A percentile compares a stretch with the other conserved stretches of the same genome.
phyloP scores from a whole-genome alignment of 1,284 basidiomycete species.

The Ganoderma multipileum region DNA sequence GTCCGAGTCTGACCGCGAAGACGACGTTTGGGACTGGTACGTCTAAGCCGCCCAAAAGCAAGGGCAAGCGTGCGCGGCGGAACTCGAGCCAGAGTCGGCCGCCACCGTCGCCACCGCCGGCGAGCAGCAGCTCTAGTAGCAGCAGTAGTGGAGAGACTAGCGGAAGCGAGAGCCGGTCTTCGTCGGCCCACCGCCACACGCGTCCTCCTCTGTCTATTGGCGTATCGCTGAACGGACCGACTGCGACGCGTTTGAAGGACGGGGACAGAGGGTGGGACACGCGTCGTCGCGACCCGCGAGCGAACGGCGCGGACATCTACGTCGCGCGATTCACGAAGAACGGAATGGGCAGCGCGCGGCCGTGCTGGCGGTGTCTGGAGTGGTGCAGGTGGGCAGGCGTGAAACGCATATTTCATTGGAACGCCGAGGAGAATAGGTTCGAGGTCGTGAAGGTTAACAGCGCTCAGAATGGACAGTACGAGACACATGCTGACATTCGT shows the following conservation, averaged over 20 bases:
- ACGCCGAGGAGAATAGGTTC: conserved; percentile 50
- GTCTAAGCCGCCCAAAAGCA: conserved; percentile 27
- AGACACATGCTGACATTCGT: conserved; percentile 55
- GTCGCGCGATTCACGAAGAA: conserved; percentile 58
- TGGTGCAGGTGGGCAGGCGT: conserved; percentile 67
- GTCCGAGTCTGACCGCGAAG: conserved; percentile 13
- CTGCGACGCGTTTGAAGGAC: conserved; percentile 25
- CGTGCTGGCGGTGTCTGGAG: conserved; percentile 61
- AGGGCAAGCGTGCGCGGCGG: conserved; percentile 22
- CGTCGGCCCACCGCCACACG: conserved; percentile 7
- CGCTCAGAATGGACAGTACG: conserved; percentile 47
- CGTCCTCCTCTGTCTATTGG: not conserved
- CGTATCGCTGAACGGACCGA: not conserved
- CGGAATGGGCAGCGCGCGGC: conserved; percentile 55
- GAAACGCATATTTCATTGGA: conserved; percentile 63
- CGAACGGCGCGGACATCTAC: conserved; percentile 62
- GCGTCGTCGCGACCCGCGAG: conserved; percentile 48
- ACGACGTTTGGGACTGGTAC: not conserved
- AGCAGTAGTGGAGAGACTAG: conserved; percentile 28
- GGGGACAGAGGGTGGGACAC: conserved; percentile 43
- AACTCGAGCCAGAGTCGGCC: conserved; percentile 18
- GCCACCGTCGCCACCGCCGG: not conserved
- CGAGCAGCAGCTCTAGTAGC: conserved; percentile 20
- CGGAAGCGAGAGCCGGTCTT: conserved; percentile 18
- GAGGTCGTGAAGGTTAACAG: conserved; percentile 60